Evolutionary conservation across 306 rosid genomes (phyloP).

Genomic region (Cicer bijugum): DNA sequence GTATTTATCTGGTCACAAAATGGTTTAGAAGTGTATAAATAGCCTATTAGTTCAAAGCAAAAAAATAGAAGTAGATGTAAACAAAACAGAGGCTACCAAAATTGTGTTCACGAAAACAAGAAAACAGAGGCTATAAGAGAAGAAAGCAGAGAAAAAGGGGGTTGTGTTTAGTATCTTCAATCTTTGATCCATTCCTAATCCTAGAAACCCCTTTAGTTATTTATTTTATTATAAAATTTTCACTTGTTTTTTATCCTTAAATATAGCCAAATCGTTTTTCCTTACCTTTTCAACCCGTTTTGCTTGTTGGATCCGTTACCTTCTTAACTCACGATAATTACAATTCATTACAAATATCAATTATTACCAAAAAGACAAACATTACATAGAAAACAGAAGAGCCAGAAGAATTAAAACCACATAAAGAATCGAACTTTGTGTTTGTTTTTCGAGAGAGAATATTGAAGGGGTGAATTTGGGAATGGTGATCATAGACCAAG

Average conservation of each 20-base stretch:
- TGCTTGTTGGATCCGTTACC: background rate
- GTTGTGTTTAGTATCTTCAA: background rate
- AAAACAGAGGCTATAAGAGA: background rate
- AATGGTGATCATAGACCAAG: conserved; percentile 48
- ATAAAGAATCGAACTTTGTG: background rate
- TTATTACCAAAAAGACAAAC: background rate
- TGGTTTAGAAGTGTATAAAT: conserved; percentile 21
- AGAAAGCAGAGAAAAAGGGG: background rate
- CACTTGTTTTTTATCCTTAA: background rate
- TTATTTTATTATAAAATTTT: background rate
- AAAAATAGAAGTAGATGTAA: background rate
- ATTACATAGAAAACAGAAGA: background rate
- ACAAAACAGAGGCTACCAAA: background rate
- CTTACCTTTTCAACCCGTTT: conserved; percentile 25
- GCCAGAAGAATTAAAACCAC: background rate
- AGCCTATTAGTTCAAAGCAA: conserved; percentile 20
- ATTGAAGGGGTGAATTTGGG: background rate
- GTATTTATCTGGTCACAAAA: background rate
- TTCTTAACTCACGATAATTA: background rate
- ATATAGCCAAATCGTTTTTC: background rate
- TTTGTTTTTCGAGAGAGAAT: background rate
- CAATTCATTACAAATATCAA: background rate
- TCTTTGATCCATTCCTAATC: background rate
- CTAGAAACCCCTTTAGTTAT: background rate
- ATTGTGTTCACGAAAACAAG: too few relatives aligned